phyloP scores from a whole-genome alignment of 441 rosid species.

The Kokia cookei region DNA sequence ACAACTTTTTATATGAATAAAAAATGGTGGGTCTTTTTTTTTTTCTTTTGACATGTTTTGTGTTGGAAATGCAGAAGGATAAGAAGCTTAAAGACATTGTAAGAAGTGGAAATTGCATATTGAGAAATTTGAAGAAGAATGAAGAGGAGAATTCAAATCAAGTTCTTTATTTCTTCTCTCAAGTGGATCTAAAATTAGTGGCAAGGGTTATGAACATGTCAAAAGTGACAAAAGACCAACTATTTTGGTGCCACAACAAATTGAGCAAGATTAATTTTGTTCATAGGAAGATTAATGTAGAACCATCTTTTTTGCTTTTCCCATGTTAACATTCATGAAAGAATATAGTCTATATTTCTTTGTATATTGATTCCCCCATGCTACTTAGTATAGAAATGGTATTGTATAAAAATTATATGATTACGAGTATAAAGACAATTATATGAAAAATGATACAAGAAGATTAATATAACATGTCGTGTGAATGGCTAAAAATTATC shows the following conservation, averaged over 20 bases:
- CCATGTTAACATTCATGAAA: slow-evolving; percentile 42
- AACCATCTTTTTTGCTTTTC: slow-evolving; percentile 67
- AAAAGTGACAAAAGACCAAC: slow-evolving; percentile 58
- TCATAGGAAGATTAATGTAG: slow-evolving; percentile 58
- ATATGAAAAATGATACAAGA: too few species aligned
- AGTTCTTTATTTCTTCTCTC: slow-evolving; percentile 74
- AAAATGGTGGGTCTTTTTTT: background rate
- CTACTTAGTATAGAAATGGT: too few species aligned
- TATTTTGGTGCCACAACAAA: slow-evolving; percentile 71
- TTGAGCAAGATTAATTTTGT: slow-evolving; percentile 57
- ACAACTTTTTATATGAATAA: too few species aligned
- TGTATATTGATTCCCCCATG: background rate
- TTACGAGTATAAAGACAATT: too few species aligned
- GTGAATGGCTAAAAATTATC: too few species aligned
- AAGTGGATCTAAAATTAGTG: slow-evolving; percentile 81
- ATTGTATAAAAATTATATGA: too few species aligned
- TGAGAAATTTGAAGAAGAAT: slow-evolving; percentile 50
- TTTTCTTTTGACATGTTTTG: background rate
- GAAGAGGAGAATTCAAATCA: slow-evolving; percentile 49
- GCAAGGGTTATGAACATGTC: slow-evolving; percentile 79
- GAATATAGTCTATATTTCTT: background rate
- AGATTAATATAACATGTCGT: too few species aligned
- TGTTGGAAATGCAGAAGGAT: slow-evolving; percentile 57
- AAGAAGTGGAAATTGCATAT: slow-evolving; percentile 67
- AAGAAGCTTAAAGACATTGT: slow-evolving; percentile 60